Percentiles rank a stretch among this genome's conserved stretches.
These are phyloP conservation scores for Panus rudis DNA, from an alignment of 768 basidiomycete genomes.

Conservation along the genomic window DNA sequence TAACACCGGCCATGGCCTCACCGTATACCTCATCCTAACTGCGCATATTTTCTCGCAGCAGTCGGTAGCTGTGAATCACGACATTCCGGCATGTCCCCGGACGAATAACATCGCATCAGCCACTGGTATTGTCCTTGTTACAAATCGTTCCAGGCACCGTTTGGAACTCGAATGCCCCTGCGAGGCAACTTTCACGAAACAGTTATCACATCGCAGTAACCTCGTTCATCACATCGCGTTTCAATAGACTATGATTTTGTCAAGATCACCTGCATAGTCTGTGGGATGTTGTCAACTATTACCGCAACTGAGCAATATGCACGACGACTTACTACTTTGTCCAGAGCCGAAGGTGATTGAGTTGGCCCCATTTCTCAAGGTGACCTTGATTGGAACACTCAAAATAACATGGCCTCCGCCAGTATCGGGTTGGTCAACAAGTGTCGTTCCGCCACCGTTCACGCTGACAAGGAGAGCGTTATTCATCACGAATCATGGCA, in stretches of 20 bases:
- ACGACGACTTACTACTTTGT: conserved; percentile 39
- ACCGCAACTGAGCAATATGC: neutral
- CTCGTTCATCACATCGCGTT: too few relatives aligned
- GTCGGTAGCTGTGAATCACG: too few relatives aligned
- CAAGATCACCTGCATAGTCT: conserved; percentile 55
- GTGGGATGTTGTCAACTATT: conserved; percentile 1
- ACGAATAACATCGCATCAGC: too few relatives aligned
- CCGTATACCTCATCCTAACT: too few relatives aligned
- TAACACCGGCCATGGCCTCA: too few relatives aligned
- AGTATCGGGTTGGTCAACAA: conserved; percentile 52
- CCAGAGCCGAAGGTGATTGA: conserved; percentile 42
- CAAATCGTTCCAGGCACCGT: too few relatives aligned
- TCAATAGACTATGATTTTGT: conserved; percentile 53
- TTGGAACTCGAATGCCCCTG: too few relatives aligned
- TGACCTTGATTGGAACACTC: conserved; percentile 50
- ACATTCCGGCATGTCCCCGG: too few relatives aligned
- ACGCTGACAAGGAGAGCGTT: conserved; percentile 30
- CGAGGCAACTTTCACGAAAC: too few relatives aligned
- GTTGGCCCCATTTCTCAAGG: conserved; percentile 42
- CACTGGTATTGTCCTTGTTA: too few relatives aligned
- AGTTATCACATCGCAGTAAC: too few relatives aligned
- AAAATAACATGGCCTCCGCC: conserved; percentile 47
- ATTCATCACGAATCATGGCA: neutral
- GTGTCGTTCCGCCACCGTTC: conserved; percentile 46
- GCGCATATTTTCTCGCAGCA: too few relatives aligned